Base-by-base conservation (phyloP, 768 basidiomycete genomes). In the Kwoniella dejecticola region DNA sequence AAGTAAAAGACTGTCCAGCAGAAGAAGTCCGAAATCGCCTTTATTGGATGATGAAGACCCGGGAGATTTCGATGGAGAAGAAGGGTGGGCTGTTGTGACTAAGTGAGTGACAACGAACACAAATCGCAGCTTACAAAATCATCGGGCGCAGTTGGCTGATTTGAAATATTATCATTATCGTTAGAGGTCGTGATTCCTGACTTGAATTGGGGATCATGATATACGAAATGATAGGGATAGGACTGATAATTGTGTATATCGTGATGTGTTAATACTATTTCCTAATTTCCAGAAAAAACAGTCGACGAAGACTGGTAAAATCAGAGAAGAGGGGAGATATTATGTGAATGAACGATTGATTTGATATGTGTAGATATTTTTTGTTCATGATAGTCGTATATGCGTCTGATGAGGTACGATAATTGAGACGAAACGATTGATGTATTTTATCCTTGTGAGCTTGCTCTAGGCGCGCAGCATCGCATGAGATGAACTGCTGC, bases 1-100 rank as follows among this genome's bases (percentile, higher is more conserved):
- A 23, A 30, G 19, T 21, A 69, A 66, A 33, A 57, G 71, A 7
- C 21, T 52, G 11, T 67, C 57, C n/a, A 66, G 57, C 23, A 66
- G 67, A 31, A 40, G 49, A 24, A 54, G 58, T 23, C 74, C 74
- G 5, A 72, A 72, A 54, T 63, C 60, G 30, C 74, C 74, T 0
- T 60, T 72, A 27, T 44, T 75, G 49, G 74, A 69, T 42, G 74
- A 75, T 57, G 74, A 75, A 40, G 71, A 72, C 59, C 71, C 74
- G 12, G 71, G 71, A 27, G 71, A 75, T 52, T 75, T 71, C 45
- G 65, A 70, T n/a, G 69, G 72, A 52, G 71, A 70, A 56, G 74
- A 70, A 56, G 74, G 74, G 1, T 75, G 74, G 74, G 74, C 71
- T 27, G 65, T 68, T 4, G 74, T 75, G 6, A 75, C 71, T 17